phyloP scores from a whole-genome alignment of 768 basidiomycete genomes.

The Udeniomyces megalosporus region DNA sequence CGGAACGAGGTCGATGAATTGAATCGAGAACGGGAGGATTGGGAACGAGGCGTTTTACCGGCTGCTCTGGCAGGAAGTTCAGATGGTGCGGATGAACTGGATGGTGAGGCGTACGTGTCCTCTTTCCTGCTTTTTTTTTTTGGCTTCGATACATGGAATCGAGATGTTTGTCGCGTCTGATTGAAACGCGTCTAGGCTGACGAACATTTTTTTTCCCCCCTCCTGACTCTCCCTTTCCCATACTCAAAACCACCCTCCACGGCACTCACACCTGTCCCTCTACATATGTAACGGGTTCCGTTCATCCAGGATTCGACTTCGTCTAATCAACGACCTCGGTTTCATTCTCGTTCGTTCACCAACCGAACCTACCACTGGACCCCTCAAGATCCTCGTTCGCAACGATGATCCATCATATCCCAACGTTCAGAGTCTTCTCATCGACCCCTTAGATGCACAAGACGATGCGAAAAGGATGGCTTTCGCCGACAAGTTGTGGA shows the following conservation, averaged over 20 bases:
- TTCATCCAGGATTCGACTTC: conserved; percentile 1
- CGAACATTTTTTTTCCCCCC: background rate
- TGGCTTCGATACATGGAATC: background rate
- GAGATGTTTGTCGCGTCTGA: background rate
- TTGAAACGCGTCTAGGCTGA: background rate
- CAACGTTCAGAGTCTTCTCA: background rate
- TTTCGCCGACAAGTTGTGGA: conserved; percentile 2
- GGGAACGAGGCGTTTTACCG: background rate
- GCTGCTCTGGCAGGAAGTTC: no score
- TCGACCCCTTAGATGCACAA: background rate
- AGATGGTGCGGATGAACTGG: background rate
- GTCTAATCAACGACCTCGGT: background rate
- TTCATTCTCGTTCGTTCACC: conserved; percentile 1
- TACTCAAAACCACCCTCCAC: no score
- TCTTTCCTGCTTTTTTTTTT: background rate
- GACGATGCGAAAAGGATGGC: background rate
- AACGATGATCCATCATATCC: background rate
- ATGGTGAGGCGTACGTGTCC: conserved; percentile 1
- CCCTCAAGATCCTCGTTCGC: conserved; percentile 6
- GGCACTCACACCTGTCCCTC: no score
- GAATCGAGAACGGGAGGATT: background rate
- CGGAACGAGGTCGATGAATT: conserved; percentile 1
- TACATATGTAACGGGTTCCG: no score
- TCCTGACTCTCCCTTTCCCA: no score
- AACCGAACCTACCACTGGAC: background rate